A percentile compares a stretch with the other conserved stretches of the same genome.
Evolutionary conservation across 768 basidiomycete species (phyloP).

Genomic region (Tricholoma bakamatsutake): DNA sequence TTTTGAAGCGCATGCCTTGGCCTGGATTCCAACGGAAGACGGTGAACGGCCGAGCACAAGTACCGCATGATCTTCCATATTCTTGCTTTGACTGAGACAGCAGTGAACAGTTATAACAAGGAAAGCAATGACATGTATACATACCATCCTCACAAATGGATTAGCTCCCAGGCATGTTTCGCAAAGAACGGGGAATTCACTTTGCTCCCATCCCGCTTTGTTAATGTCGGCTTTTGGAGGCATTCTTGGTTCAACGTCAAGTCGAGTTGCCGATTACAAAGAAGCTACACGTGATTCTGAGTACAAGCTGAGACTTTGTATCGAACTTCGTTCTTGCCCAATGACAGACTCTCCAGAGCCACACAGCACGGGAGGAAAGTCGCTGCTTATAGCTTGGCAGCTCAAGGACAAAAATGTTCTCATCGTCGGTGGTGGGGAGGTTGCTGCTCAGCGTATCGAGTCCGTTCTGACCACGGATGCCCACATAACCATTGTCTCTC

Average conservation of each 20-base stretch:
- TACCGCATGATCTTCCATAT: conserved; percentile 93
- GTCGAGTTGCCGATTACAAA: conserved; percentile 3
- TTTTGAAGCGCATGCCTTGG: conserved; percentile 88
- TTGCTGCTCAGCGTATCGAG: conserved; percentile 84
- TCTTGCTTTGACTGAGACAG: conserved; percentile 85
- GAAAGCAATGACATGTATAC: conserved; percentile 14
- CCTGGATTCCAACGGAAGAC: conserved; percentile 99
- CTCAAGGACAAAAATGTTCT: conserved; percentile 79
- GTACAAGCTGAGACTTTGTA: not conserved
- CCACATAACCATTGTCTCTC: conserved; percentile 70
- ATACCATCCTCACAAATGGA: conserved; percentile 92
- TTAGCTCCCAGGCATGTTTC: conserved; percentile 92
- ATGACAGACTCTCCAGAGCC: not conserved
- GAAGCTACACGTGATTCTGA: not conserved
- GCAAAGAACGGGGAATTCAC: conserved; percentile 90
- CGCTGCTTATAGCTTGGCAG: conserved; percentile 91
- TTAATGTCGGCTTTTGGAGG: conserved; percentile 88
- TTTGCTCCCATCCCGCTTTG: conserved; percentile 92
- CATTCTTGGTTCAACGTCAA: conserved; percentile 36
- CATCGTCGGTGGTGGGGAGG: conserved; percentile 90
- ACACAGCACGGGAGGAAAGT: conserved; percentile 46
- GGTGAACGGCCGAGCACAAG: conserved; percentile 93
- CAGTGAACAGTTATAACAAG: not conserved
- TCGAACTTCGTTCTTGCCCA: conserved; percentile 6
- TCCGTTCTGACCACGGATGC: conserved; percentile 82